A percentile compares a stretch with the other conserved stretches of the same genome.
Conservation (phyloP, 2,329 filamentous ascomycete genomes). For the Calycina marina region DNA sequence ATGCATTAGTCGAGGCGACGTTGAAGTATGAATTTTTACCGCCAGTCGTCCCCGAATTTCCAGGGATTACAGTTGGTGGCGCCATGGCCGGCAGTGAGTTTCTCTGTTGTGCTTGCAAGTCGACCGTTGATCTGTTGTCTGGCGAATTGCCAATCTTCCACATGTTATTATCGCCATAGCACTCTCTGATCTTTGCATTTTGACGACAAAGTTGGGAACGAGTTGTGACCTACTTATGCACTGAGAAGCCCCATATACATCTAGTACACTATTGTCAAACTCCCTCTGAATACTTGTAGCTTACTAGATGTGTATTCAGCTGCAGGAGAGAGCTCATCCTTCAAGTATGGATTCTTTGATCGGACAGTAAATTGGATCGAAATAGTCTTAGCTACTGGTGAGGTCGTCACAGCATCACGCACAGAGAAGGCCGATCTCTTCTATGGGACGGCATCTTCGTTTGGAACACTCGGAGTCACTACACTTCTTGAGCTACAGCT, state of each 20-base stretch:
- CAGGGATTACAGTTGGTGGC: conserved; percentile 52
- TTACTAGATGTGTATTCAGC: conserved; percentile 14
- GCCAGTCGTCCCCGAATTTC: conserved; percentile 56
- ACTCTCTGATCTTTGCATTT: too few species aligned
- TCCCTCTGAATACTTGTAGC: too few species aligned
- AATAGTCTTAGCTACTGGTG: conserved; percentile 44
- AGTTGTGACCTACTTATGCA: too few species aligned
- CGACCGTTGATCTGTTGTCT: too few species aligned
- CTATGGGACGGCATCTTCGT: conserved; percentile 40
- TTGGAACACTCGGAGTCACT: conserved; percentile 44
- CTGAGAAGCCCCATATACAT: too few species aligned
- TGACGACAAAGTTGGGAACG: too few species aligned
- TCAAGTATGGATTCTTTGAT: conserved; percentile 51
- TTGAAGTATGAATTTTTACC: conserved; percentile 39
- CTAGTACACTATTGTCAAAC: too few species aligned
- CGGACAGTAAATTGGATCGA: conserved; percentile 45
- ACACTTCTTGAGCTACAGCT: conserved; percentile 44
- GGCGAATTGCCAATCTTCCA: too few species aligned
- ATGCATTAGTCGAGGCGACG: conserved; percentile 41
- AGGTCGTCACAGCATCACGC: conserved; percentile 32
- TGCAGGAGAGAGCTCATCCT: conserved; percentile 50
- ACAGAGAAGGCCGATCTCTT: conserved; percentile 38
- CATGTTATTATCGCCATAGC: too few species aligned
- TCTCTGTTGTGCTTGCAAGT: too few species aligned
- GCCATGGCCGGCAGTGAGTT: conserved; percentile 43